phyloP scores from a whole-genome alignment of 2,329 filamentous ascomycete species.

The Nothophoma quercina region DNA sequence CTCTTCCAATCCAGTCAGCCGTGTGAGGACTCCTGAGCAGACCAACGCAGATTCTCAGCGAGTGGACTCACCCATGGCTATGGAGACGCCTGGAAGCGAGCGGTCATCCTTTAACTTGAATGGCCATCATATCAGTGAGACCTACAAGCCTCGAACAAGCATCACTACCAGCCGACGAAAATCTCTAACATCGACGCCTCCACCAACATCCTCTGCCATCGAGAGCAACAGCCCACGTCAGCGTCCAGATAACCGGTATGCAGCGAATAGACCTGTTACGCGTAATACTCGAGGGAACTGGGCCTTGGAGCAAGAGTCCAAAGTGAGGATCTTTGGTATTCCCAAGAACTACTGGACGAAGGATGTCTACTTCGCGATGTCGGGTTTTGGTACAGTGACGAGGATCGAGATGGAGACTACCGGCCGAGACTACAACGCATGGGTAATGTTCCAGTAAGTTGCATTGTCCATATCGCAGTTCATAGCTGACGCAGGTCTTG shows the following conservation, averaged over 20 bases:
- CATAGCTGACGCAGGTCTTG: neutral
- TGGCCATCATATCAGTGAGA: constrained; percentile 26
- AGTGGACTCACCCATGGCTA: neutral
- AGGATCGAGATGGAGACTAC: constrained; percentile 37
- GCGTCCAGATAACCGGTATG: constrained; percentile 1
- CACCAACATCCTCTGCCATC: neutral
- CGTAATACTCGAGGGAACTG: constrained; percentile 19
- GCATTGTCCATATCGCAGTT: neutral
- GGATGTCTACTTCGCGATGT: constrained; percentile 33
- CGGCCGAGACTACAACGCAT: constrained; percentile 23
- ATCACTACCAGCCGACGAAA: neutral
- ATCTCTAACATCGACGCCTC: too few relatives aligned
- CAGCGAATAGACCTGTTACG: constrained; percentile 1
- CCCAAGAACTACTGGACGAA: constrained; percentile 27
- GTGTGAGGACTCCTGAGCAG: constrained; percentile 7
- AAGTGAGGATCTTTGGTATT: constrained; percentile 28
- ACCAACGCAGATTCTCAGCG: neutral
- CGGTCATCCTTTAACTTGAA: constrained; percentile 19
- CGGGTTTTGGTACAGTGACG: constrained; percentile 35
- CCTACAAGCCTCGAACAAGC: constrained; percentile 15
- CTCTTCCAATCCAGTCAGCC: neutral
- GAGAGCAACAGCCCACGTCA: neutral
- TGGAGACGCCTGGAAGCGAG: constrained; percentile 10
- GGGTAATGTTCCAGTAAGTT: constrained; percentile 36
- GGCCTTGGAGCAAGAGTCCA: constrained; percentile 31